Evolutionary conservation across 1,139 yeast species (phyloP), one percentile per base, ranked within the genome.

Genomic region (Eremothecium sinecaudum): DNA sequence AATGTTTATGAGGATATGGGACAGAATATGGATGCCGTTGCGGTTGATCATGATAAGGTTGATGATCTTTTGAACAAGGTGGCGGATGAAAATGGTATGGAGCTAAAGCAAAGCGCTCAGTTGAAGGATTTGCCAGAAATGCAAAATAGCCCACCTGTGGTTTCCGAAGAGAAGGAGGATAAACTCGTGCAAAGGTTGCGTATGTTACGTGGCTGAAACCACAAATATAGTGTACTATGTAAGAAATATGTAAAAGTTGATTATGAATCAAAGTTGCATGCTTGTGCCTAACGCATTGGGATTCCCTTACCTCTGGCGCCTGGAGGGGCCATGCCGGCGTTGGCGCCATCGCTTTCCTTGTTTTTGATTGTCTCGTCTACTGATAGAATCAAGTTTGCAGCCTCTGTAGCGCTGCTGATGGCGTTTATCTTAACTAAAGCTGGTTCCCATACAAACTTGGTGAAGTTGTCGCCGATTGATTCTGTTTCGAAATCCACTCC

Each of bases 11-110:
- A 92, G 56, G 73, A 76, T 31, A 90, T 93, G 36, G 86, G 97
- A 5, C 79, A 79, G 41, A 82, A 78, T 40, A 86, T 93, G 31
- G 84, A 82, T 51, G 96, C 96, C 0, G 70, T 82, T 42, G 40
- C 50, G 27, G 54, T 57, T 4, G 98, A 97, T 8, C 95, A 86
- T 54, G 98, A 90, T 40, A 94, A 87, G 47, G 98, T 92, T 19
- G 97, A 90, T 57, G 73, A 80, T 41, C 66, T 92, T 51, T 73
- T 92, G 82, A 86, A 71, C 52, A 87, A 83, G 59, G 90, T 92
- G 21, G 98, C 98, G 0, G 99, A 92, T 56, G 98, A 90, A 57
- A 96, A 96, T 1, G 98, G 98, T 2, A 66, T 92, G 32, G 98
- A 92, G 56, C 68, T 90, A 67, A 79, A 79, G 50, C 97, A 87